Percentiles rank a stretch among this genome's conserved stretches.
These are phyloP conservation scores for Leccinum broughii DNA, from an alignment of 768 basidiomycete species.

Conservation along the genomic window DNA sequence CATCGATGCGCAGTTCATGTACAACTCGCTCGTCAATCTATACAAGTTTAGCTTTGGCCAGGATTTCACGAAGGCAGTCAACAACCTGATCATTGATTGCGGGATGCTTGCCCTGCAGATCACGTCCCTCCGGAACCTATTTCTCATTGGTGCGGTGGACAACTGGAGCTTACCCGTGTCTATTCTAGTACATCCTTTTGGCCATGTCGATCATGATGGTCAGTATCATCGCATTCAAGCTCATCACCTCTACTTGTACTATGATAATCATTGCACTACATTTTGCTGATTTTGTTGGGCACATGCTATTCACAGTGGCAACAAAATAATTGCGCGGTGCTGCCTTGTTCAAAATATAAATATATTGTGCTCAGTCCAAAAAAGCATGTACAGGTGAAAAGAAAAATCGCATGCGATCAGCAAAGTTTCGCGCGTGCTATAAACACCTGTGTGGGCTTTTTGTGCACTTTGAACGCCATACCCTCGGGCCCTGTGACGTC, in stretches of 20 bases:
- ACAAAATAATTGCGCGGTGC: no score
- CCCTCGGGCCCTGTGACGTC: no score
- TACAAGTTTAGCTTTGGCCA: constrained; percentile 71
- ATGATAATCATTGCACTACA: no score
- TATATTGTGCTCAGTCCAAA: no score
- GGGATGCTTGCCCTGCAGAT: constrained; percentile 68
- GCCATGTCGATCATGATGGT: not conserved
- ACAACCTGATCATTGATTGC: constrained; percentile 57
- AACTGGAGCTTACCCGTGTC: not conserved
- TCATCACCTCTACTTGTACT: not conserved
- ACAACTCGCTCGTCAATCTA: constrained; percentile 63
- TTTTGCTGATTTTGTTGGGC: no score
- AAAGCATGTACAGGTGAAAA: no score
- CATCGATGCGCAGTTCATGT: constrained; percentile 67
- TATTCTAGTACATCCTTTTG: not conserved
- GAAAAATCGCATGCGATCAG: no score
- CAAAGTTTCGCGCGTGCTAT: no score
- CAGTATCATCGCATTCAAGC: not conserved
- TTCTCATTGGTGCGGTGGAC: not conserved
- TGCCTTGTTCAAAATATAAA: no score
- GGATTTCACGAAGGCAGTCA: constrained; percentile 75
- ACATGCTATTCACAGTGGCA: no score
- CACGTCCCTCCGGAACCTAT: not conserved
- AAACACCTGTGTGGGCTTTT: no score
- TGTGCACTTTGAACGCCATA: no score